Base-by-base conservation (phyloP, 2,329 filamentous ascomycete species). In the Neocucurbitaria cava region DNA sequence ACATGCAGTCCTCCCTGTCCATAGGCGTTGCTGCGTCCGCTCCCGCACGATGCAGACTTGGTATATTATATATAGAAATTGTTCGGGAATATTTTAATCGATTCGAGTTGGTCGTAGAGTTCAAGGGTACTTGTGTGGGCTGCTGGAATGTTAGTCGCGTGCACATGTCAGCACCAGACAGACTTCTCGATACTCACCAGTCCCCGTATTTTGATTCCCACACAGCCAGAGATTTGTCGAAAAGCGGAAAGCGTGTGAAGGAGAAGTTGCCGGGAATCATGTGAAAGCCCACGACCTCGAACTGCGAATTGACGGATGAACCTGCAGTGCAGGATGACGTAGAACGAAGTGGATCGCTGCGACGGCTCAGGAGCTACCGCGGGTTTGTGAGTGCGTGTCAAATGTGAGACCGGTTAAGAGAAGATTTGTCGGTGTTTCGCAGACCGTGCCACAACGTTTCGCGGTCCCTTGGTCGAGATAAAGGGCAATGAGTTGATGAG, bases 141-240 rank as follows among this genome's bases (percentile, higher is more conserved):
- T 67, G 50, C 30, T 33, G 31, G 21, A 35, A 30, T 46, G 60
- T 68, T 43, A 68, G 57, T 51, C 52, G 51, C 45, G 54, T 62
- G 47, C 49, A 15, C 39, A 46, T 52, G 35, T 18, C 18, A 24
- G n/a, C 13, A 26, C n/a, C 11, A 40, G 38, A 40, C 35, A 24
- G 36, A 41, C 18, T 3, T 35, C 15, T 48, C 18, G 13, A 18
- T 23, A 50, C 64, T 58, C 44, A 67, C 64, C 56, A 60, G 40
- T 52, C 46, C 28, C 46, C 57, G 54, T 62, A 59, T 31, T 49
- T 52, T 44, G 50, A 42, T 58, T 62, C 61, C 59, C 64, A 66
- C 50, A 66, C 62, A 42, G 65, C 65, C 46, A 69, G 49, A 52
- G 62, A 61, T 56, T 69, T 67, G 49, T 69, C 65, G 48, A 69